phyloP scores from a whole-genome alignment of 1,284 basidiomycete genomes.

The Vanrija sp. region DNA sequence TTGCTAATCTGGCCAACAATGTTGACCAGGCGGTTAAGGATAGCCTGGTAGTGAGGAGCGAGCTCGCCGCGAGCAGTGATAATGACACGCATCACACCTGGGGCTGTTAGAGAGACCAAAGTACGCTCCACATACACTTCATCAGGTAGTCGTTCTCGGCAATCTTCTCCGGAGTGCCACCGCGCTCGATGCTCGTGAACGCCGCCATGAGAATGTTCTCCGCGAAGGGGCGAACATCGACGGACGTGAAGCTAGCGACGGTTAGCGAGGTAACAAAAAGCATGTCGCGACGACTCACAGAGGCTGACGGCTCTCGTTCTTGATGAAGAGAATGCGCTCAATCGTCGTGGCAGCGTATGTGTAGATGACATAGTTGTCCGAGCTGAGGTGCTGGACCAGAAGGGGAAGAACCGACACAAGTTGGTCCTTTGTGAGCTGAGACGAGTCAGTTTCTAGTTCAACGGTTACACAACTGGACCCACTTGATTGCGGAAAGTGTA shows the following conservation, averaged over 20 bases:
- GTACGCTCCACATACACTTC: slow-evolving; percentile 65
- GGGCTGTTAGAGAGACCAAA: slow-evolving; percentile 2
- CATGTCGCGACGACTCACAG: slow-evolving; percentile 56
- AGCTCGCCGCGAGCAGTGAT: slow-evolving; percentile 79
- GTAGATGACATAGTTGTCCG: slow-evolving; percentile 76
- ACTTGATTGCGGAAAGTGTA: slow-evolving; percentile 95
- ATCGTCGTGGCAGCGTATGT: slow-evolving; percentile 61
- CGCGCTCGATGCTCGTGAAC: slow-evolving; percentile 74
- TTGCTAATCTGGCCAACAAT: slow-evolving; percentile 85
- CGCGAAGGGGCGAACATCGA: slow-evolving; percentile 80
- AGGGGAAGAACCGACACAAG: slow-evolving; percentile 84
- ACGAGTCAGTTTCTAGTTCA: too few relatives aligned
- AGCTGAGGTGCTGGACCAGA: slow-evolving; percentile 77
- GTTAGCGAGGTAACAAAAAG: neutral
- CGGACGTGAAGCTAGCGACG: slow-evolving; percentile 67
- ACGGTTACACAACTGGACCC: slow-evolving; percentile 14
- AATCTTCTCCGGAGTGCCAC: slow-evolving; percentile 84
- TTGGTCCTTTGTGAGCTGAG: slow-evolving; percentile 87
- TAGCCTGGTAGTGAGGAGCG: slow-evolving; percentile 62
- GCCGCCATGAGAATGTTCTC: slow-evolving; percentile 70
- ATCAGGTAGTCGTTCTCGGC: slow-evolving; percentile 98
- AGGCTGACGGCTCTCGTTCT: slow-evolving; percentile 61
- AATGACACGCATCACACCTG: slow-evolving; percentile 89
- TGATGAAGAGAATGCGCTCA: slow-evolving; percentile 83
- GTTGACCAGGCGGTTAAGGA: slow-evolving; percentile 68